phyloP scores from a whole-genome alignment of 1,284 basidiomycete genomes.

The Ceratobasidium sp. region DNA sequence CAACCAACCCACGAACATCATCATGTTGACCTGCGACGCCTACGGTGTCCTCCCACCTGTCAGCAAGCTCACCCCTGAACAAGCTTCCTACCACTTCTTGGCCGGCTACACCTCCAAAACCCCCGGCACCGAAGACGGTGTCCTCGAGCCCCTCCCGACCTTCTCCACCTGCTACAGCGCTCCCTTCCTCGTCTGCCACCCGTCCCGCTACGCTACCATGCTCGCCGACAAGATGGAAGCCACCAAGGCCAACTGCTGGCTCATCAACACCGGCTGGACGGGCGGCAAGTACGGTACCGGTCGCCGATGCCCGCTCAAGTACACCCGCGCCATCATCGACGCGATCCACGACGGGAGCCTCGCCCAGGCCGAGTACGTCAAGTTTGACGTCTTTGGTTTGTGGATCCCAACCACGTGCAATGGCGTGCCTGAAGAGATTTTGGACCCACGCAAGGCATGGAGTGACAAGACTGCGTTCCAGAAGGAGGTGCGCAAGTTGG shows the following conservation, averaged over 20 bases:
- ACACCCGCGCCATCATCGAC: conserved; percentile 96
- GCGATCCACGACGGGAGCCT: conserved; percentile 96
- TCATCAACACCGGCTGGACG: conserved; percentile 99
- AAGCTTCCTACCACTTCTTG: conserved; percentile 98
- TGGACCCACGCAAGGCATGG: conserved; percentile 91
- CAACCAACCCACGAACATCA: conserved; percentile 92
- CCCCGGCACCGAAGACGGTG: conserved; percentile 98
- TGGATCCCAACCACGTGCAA: conserved; percentile 84
- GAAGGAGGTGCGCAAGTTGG: conserved; percentile 86
- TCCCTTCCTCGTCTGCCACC: conserved; percentile 98
- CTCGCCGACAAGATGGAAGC: conserved; percentile 94
- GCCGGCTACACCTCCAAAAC: conserved; percentile 97
- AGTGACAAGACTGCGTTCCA: conserved; percentile 86
- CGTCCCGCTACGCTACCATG: conserved; percentile 96
- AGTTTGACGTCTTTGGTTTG: conserved; percentile 70
- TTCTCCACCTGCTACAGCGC: conserved; percentile 99
- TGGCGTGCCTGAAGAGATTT: conserved; percentile 88
- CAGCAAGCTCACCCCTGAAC: conserved; percentile 90
- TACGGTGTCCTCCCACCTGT: conserved; percentile 98
- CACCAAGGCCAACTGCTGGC: conserved; percentile 94
- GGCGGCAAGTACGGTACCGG: conserved; percentile 92
- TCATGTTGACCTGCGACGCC: conserved; percentile 98
- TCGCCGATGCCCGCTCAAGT: conserved; percentile 94
- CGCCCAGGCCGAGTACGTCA: conserved; percentile 87
- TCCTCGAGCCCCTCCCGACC: conserved; percentile 97